Base-by-base conservation (phyloP, 306 rosid species). In the Lagenaria siceraria region DNA sequence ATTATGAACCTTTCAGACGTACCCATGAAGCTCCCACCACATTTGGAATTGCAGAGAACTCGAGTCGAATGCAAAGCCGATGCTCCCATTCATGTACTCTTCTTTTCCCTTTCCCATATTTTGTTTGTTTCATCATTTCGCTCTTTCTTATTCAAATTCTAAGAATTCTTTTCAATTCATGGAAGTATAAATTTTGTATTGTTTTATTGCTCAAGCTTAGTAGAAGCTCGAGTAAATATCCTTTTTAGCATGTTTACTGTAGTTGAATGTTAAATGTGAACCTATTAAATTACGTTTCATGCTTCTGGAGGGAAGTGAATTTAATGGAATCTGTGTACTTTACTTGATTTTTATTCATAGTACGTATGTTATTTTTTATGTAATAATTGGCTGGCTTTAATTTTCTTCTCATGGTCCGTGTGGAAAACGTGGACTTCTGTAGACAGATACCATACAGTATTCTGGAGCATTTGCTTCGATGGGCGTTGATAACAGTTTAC, bases 391-490 rank as follows among this genome's bases (percentile, higher is more conserved):
- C 35, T 21, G 22, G 6, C 43, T 22, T 22, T 22, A 22, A 6
- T 42, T 69, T 48, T 48, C 10, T 25, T 24, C 58, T 46, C 58
- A 71, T 71, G n/a, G 38, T 71, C 21, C 15, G 48, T 71, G 38
- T 22, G 36, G 58, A 12, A 46, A 21, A 14, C 78, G 63, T 80
- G 81, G 81, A 69, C 81, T 75, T 80, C 65, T 90, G 80, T 80
- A 95, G 99, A 90, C 98, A 49, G 99, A 96, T 78, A 87, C 97
- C 8, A 64, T 88, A 62, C 96, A 90, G 59, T 92, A 92, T 69
- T 87, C 92, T 54, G 99, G 99, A 68, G 97, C 96, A 51, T 96
- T 81, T 83, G 89, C 91, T 3, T 79, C 89, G 0, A 21, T 87
- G 80, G 91, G 97, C 53, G 87, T 89, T 62, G 97, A 92, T 78